Percentiles rank a stretch among this genome's conserved stretches.
Evolutionary conservation across 2,329 filamentous ascomycete species (phyloP).

Genomic region (Fusarium sp.): DNA sequence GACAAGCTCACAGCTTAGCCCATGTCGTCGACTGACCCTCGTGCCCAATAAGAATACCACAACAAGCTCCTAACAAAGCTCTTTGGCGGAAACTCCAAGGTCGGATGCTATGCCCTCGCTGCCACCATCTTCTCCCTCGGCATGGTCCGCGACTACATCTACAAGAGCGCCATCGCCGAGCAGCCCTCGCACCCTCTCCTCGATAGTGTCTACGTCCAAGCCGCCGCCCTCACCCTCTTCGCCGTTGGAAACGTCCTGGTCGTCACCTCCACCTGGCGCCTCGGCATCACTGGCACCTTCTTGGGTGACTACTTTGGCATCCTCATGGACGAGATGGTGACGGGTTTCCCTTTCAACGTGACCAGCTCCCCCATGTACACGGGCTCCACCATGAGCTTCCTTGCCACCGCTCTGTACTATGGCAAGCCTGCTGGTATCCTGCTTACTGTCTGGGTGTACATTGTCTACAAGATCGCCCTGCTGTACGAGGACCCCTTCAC

Average conservation of each 20-base stretch:
- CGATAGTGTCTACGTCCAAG: slow-evolving; percentile 67
- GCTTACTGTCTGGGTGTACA: slow-evolving; percentile 78
- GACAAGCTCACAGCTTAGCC: slow-evolving; percentile 7
- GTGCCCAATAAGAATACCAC: slow-evolving; percentile 78
- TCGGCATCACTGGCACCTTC: slow-evolving; percentile 96
- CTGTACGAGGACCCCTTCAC: slow-evolving; percentile 96
- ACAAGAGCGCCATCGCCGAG: slow-evolving; percentile 83
- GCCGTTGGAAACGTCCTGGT: slow-evolving; percentile 85
- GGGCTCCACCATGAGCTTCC: slow-evolving; percentile 91
- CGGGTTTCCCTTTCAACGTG: slow-evolving; percentile 95
- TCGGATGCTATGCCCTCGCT: slow-evolving; percentile 91
- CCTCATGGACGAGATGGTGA: slow-evolving; percentile 94
- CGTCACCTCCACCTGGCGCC: slow-evolving; percentile 87
- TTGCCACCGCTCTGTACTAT: slow-evolving; percentile 86
- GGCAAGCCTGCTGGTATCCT: slow-evolving; percentile 89
- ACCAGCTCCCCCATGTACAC: slow-evolving; percentile 96
- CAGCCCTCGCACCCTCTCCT: slow-evolving; percentile 82
- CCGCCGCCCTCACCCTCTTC: slow-evolving; percentile 78
- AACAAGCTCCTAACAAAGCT: slow-evolving; percentile 89
- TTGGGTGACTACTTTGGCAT: slow-evolving; percentile 99
- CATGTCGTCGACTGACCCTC: slow-evolving; percentile 26
- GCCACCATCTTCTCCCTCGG: slow-evolving; percentile 91
- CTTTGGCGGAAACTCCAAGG: slow-evolving; percentile 80
- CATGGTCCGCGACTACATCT: slow-evolving; percentile 87
- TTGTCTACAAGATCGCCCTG: slow-evolving; percentile 84